These are phyloP conservation scores for Pyrus hybrid DNA, from an alignment of 331 rosid species.

Conservation along the genomic window DNA sequence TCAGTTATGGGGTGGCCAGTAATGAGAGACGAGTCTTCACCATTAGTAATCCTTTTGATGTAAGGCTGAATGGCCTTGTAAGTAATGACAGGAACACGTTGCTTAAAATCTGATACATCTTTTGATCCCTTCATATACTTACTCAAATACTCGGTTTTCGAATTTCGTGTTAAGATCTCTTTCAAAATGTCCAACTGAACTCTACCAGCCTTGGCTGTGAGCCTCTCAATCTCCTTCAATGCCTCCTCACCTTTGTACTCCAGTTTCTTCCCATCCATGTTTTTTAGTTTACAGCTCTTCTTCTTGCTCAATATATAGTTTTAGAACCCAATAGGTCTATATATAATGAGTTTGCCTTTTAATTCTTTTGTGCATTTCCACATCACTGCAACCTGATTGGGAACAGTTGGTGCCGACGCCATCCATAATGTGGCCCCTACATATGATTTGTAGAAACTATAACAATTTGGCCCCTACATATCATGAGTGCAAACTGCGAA, in stretches of 20 bases:
- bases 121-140: constrained; percentile 39
- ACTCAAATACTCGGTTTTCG: constrained; percentile 59
- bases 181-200: constrained; percentile 59
- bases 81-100: constrained; percentile 50
- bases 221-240: constrained; percentile 70
- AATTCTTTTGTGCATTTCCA: constrained; percentile 7
- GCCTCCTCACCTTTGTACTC: constrained; percentile 92
- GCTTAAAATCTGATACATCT: constrained; percentile 37
- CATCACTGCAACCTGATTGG: constrained; percentile 28
- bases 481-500: not conserved
- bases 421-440: constrained; percentile 33
- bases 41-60: constrained; percentile 65
- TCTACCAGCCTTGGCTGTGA: constrained; percentile 52
- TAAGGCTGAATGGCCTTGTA: constrained; percentile 49
- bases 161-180: constrained; percentile 51
- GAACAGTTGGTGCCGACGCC: constrained; percentile 40
- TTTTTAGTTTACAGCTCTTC: not conserved
- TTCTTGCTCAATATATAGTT: constrained; percentile 11
- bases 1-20: constrained; percentile 73
- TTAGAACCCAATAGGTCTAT: constrained; percentile 20
- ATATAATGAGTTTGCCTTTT: constrained; percentile 23
- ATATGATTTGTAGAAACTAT: not conserved
- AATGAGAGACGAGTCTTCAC: constrained; percentile 74
- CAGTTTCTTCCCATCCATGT: constrained; percentile 71
- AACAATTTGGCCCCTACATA: not conserved